Evolutionary conservation across 352 stramenopile genomes (phyloP).

Genomic region (Globisporangium viniferum): DNA sequence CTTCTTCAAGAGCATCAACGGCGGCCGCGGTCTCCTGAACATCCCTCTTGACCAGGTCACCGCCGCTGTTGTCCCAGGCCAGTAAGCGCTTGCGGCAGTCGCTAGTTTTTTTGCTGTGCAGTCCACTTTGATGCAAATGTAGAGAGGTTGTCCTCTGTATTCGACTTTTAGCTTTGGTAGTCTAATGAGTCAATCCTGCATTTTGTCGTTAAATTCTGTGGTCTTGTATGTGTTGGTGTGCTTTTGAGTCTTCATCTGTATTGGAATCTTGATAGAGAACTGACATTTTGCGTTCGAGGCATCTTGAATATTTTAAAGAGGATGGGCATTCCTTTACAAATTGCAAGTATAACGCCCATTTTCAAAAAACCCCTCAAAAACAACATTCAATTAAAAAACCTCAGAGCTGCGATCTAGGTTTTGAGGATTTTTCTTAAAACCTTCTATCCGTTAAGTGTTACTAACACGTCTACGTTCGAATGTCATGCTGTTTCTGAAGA

Average conservation of each 20-base stretch:
- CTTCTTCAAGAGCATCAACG: conserved; percentile 98
- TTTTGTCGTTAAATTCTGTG: background rate
- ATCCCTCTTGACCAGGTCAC: conserved; percentile 32
- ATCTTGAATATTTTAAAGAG: no score
- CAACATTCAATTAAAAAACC: no score
- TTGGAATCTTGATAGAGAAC: no score
- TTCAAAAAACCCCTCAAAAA: no score
- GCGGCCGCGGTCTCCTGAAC: conserved; percentile 92
- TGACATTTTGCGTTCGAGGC: no score
- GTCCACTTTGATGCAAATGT: conserved; percentile 1
- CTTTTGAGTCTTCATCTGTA: background rate
- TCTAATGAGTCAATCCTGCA: conserved; percentile 6
- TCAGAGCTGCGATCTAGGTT: no score
- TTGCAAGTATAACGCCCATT: no score
- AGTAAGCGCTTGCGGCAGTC: conserved; percentile 1
- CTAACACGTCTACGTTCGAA: background rate
- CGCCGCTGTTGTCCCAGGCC: background rate
- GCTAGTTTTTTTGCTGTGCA: conserved; percentile 7
- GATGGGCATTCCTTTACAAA: no score
- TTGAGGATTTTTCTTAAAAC: no score
- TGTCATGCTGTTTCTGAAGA: background rate
- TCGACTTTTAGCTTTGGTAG: background rate
- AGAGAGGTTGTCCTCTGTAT: background rate
- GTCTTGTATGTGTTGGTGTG: background rate
- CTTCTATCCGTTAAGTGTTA: background rate